Base-by-base conservation (phyloP, 179 eudicot genomes). In the Amaranthus tricolor region DNA sequence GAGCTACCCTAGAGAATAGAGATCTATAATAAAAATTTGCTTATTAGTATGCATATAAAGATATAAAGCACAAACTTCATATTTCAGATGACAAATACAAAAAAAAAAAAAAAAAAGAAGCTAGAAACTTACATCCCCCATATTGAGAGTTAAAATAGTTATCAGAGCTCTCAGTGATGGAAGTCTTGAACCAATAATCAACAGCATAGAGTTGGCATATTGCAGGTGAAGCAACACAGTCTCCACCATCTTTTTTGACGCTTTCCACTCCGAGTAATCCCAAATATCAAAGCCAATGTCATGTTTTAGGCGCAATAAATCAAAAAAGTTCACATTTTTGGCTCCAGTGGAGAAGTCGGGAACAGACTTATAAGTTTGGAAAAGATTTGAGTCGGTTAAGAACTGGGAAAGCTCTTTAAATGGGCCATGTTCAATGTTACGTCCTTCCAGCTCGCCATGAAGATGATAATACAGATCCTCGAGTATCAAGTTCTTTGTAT, bases 401-500 rank as follows among this genome's bases (percentile, higher is more conserved):
- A 74, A 90, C 76, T 84, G 90, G 72, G 82, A 84, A 62, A 96
- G 87, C 79, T 91, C 98, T 79, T 93, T 93, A 83, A 93, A 91
- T 71, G 91, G 87, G 55, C 91, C 87, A 72, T 86, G 82, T 74
- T 84, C 96, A 79, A 93, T 89, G 71, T 75, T 74, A 78, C 98
- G 98, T 24, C 99, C 99, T 84, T 93, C 97, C 69, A 93, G 83
- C 85, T 93, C 97, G 75, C 98, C 99, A 86, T 91, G 94, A 61
- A 96, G 79, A 85, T 90, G 99, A 87, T 91, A 91, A 82, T 87
- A 93, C 4, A 96, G 85, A 83, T 96, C 99, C 68, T 81, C 89
- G 77, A 93, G 85, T 80, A 96, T 84, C 79, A 96, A 84, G 73
- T 78, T 73, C 65, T 80, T 80, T 75, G 87, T 57, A 63, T 93